phyloP scores from a whole-genome alignment of 2,329 filamentous ascomycete species.

The Colletotrichum acutatum region DNA sequence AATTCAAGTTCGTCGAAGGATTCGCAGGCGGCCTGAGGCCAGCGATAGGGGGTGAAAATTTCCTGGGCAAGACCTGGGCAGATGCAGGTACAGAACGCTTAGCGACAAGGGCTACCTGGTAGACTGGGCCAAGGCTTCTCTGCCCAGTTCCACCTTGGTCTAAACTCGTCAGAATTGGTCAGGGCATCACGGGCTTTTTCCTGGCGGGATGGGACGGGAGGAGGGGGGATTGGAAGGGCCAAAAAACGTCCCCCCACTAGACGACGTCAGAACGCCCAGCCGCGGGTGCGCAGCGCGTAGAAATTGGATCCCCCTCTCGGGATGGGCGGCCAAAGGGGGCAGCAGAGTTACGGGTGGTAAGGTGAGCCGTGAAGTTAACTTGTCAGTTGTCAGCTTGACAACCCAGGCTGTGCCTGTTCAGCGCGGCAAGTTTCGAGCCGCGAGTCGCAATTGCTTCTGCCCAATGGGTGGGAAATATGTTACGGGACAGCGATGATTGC shows the following conservation, averaged over 20 bases:
- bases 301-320: background rate
- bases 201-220: background rate
- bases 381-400: conserved; percentile 3
- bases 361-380: background rate
- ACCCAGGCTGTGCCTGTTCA: conserved; percentile 17
- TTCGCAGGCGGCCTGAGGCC: background rate
- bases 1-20: background rate
- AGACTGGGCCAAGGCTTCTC: background rate
- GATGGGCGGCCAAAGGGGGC: background rate
- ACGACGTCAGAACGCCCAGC: conserved; percentile 27
- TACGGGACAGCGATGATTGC: background rate
- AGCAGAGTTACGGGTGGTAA: background rate
- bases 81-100: conserved; percentile 30
- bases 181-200: background rate
- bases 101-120: background rate
- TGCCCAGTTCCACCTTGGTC: background rate
- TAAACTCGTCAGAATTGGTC: background rate
- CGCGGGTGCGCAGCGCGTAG: conserved; percentile 1
- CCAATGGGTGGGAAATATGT: background rate
- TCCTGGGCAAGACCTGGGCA: background rate
- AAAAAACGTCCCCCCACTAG: background rate
- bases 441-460: background rate
- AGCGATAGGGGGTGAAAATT: background rate
- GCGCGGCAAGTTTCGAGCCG: conserved; percentile 4
- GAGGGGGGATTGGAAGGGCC: background rate